Evolutionary conservation across 164 flowering plant species (phyloP), one percentile per base, ranked within the genome.

Genomic region (Buxus sempervirens): DNA sequence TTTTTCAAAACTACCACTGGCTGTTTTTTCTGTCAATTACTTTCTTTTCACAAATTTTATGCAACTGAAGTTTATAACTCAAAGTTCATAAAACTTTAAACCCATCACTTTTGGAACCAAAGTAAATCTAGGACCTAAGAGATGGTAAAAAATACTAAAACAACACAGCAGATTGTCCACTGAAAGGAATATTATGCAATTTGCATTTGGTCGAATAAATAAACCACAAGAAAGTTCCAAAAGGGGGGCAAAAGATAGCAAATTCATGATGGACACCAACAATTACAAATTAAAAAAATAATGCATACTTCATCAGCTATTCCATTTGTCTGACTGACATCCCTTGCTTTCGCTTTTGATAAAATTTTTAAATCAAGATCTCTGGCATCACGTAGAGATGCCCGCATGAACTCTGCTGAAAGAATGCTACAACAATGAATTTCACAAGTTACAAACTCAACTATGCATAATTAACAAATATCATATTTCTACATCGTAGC

Each of bases 351-450:
- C 62, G 82, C 82, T 73, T 73, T 81, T 15, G 86, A 82, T 64
- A 89, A 65, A 69, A 89, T 82, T 60, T 77, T 62, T 9, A 70
- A 70, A 80, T 91, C 97, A 41, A 66, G 67, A 69, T 83, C 76
- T 51, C 84, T 89, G 70, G 78, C 79, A 77, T 84, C 90, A 68
- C 82, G 89, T 67, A 93, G 69, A 68, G 97, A 82, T 73, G 90
- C 85, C 75, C 89, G 92, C 90, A 96, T 79, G 83, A 96, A 96
- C 77, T 96, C 99, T 82, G 88, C 91, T 76, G 96, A 88, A 85
- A 96, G 99, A 88, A 96, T 90, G 90, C 99, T 93, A 88, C 90
- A 90, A 82, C 76, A 86, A 84, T 70, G 82, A 84, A 82, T 76
- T 66, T 67, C 70, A 74, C 73, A 78, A 77, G 96, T 85, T 76